Conservation (phyloP, 768 basidiomycete genomes). For the Termitomyces sp. region DNA sequence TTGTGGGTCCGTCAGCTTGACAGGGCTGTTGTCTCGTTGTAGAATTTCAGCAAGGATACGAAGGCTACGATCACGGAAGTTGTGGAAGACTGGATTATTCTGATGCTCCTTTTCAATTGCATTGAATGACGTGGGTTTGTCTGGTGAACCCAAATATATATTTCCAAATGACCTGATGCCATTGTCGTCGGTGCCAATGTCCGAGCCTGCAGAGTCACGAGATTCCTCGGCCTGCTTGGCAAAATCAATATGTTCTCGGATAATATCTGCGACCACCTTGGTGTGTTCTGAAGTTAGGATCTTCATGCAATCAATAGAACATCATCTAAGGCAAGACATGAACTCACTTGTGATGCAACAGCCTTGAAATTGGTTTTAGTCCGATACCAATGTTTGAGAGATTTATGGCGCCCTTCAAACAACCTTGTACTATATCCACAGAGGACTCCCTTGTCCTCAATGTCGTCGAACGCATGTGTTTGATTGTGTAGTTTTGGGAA, state of each 20-base stretch:
- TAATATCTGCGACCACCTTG: neutral
- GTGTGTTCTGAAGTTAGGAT: neutral
- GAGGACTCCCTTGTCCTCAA: conserved; percentile 27
- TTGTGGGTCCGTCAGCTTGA: neutral
- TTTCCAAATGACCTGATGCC: neutral
- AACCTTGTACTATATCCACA: conserved; percentile 7
- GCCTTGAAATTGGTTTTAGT: conserved; percentile 32
- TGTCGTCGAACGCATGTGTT: conserved; percentile 31
- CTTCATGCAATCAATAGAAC: neutral
- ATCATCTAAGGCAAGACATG: too few species aligned
- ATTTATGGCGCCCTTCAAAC: conserved; percentile 30
- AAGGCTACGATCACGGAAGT: neutral
- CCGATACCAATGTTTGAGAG: conserved; percentile 27
- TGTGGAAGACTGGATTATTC: neutral
- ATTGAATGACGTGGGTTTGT: neutral
- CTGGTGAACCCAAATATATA: neutral
- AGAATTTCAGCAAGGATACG: neutral
- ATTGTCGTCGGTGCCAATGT: neutral
- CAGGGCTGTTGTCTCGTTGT: neutral
- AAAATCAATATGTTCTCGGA: neutral
- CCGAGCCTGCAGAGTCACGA: too few species aligned
- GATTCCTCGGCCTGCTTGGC: neutral
- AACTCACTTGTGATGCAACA: conserved; percentile 28
- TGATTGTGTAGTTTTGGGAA: conserved; percentile 36
- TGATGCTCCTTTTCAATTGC: neutral